Evolutionary conservation across 805 yeast genomes (phyloP), one percentile per base, ranked within the genome.

Genomic region (Candida chilensis): DNA sequence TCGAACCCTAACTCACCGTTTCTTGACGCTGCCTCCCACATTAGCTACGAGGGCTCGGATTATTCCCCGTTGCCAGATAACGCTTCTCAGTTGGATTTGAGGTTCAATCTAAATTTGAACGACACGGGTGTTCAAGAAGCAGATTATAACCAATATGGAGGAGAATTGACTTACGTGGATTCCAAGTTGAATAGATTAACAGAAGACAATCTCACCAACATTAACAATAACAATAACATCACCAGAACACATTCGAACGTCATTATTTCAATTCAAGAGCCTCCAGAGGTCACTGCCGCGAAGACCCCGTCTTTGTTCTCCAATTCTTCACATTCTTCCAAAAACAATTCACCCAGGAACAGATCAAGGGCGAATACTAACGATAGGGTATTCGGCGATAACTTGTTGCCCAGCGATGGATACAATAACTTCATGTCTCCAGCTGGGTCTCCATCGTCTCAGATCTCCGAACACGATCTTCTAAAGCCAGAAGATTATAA

Each of bases 261-360:
- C n/a, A n/a, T n/a, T n/a, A n/a, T n/a, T n/a, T n/a, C n/a, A n/a
- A n/a, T n/a, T n/a, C n/a, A n/a, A n/a, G 50, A 54, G 20, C 56
- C 61, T 3, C 60, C 71, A 5, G 66, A 63, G n/a, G 52, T 44
- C 5, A 47, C 54, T 5, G 62, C 61, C 0, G 65, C 64, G 4
- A 55, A 51, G 24, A 73, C 78, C 0, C 79, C 79, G 1, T 73
- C 80, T 0, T 48, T 75, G 11, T 74, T 75, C 46, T 64, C 73
- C 29, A 63, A 68, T 35, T 67, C 79, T 1, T 46, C 51, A 27
- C 37, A 34, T 20, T 45, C 59, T 1, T 50, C 65, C 5, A 42
- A 47, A 22, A 37, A 40, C 28, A 55, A 63, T 26, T 50, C 69
- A 1, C 63, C 63, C 2, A 32, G 30, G 7, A 37, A 35, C 8